Evolutionary conservation across 208 protist species (phyloP).

Genomic region (Zelonia costaricensis): DNA sequence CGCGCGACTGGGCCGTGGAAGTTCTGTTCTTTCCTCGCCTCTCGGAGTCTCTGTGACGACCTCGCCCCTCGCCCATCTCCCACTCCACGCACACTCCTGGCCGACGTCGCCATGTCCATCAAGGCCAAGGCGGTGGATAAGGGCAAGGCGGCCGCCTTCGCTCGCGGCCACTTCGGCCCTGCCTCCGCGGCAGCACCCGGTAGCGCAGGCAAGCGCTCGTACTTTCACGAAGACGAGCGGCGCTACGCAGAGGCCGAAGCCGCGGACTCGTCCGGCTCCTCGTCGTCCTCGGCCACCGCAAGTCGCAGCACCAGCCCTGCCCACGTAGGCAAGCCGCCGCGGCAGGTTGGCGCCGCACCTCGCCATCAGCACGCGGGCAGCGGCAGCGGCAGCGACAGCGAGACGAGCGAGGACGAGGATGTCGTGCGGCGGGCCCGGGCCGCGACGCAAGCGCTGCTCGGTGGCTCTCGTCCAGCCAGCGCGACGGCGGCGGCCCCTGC

Average conservation of each 20-base stretch:
- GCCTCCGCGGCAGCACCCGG: neutral
- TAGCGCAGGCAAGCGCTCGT: slow-evolving; percentile 28
- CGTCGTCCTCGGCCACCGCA: slow-evolving; percentile 22
- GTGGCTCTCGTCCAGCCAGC: slow-evolving; percentile 1
- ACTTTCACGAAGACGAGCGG: slow-evolving; percentile 40
- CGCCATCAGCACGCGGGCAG: too few relatives aligned
- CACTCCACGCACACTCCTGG: too few relatives aligned
- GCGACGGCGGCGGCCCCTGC: neutral
- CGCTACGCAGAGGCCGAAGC: slow-evolving; percentile 11
- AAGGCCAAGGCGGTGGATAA: slow-evolving; percentile 78
- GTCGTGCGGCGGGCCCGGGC: slow-evolving; percentile 25
- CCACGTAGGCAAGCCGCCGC: too few relatives aligned
- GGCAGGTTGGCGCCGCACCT: neutral
- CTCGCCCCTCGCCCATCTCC: too few relatives aligned
- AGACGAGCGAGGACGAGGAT: slow-evolving; percentile 28
- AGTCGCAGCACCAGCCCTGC: slow-evolving; percentile 2
- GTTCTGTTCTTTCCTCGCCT: too few relatives aligned
- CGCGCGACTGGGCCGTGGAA: too few relatives aligned
- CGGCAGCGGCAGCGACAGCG: neutral
- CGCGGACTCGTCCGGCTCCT: slow-evolving; percentile 21
- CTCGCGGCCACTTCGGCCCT: slow-evolving; percentile 44
- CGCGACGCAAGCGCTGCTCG: slow-evolving; percentile 19
- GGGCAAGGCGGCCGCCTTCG: slow-evolving; percentile 44
- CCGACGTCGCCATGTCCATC: slow-evolving; percentile 85
- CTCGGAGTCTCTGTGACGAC: too few relatives aligned